Percentiles rank a stretch among this genome's conserved stretches.
Conservation (phyloP, 2,329 filamentous ascomycete species). For the Stagonosporopsis tanaceti region DNA sequence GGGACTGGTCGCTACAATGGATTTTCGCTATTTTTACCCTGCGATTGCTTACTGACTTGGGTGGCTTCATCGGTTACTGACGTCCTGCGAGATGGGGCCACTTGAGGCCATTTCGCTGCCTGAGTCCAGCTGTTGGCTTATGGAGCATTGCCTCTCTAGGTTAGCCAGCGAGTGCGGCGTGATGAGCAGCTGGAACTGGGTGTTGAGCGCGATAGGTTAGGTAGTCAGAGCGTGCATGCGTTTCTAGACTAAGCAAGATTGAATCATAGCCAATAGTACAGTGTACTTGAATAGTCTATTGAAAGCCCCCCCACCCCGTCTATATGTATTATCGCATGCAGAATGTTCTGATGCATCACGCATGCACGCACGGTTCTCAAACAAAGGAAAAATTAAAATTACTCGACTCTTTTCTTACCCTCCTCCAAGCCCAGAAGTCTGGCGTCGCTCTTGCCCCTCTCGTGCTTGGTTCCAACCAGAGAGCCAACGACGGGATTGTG, state of each 20-base stretch:
- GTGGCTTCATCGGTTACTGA: no score
- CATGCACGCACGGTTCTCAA: neutral
- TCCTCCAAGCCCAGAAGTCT: constrained; percentile 88
- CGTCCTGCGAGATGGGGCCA: no score
- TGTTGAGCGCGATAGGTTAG: no score
- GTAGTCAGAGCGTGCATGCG: neutral
- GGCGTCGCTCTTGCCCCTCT: constrained; percentile 83
- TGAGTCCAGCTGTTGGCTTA: no score
- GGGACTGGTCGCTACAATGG: no score
- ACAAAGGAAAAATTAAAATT: constrained; percentile 3
- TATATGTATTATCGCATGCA: constrained; percentile 5
- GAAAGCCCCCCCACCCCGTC: neutral
- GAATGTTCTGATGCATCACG: constrained; percentile 6
- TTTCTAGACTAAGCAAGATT: neutral
- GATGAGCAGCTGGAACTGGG: no score
- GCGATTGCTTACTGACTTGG: no score
- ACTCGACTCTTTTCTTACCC: constrained; percentile 98
- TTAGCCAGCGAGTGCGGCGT: no score
- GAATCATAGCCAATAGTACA: neutral
- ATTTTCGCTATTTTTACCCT: no score
- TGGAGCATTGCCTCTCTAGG: no score
- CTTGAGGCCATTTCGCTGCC: no score
- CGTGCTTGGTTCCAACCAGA: constrained; percentile 71
- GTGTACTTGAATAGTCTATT: neutral
- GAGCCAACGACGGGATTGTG: constrained; percentile 83